Base-by-base conservation (phyloP, 768 basidiomycete species). In the Cystobasidium onofrii region DNA sequence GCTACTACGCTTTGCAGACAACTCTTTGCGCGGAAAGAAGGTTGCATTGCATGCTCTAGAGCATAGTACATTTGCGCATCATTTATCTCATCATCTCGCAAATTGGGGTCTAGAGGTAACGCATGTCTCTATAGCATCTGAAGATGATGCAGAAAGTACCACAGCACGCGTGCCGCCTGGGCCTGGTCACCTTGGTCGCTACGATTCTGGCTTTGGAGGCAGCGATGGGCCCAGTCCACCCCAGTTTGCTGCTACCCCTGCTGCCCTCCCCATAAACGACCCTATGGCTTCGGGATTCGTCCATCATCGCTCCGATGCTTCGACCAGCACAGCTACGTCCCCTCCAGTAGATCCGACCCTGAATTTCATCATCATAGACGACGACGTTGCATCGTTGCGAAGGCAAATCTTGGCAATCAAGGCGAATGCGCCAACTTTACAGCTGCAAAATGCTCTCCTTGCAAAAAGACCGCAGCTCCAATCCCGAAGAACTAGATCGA, bases 81-180 rank as follows among this genome's bases (percentile, higher is more conserved):
- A 96, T 81, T 84, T 99, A 41, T 93, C 93, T 29, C 90, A 89
- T 77, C 96, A 95, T 81, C 85, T 99, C 73, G 90, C 90, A 25
- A 86, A 90, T 4, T 98, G 95, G 95, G 93, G 94, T 15, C 86
- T 97, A 88, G 91, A 95, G 78, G 88, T 97, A 52, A 88, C 86
- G 64, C 92, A 93, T 82, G 84, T 83, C 7, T 81, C 83, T 9
- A 80, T 76, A 41, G 36, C 33, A 13, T 18, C 81, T 18, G 82
- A 83, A 27, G 81, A 80, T 33, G 76, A 79, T 52, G 20, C 23
- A 23, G 75, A 74, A 13, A 66, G 67, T 23, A 10, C 41, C 4
- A 36, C 60, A 57, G 72, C 43, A 33, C 31, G 31, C 65, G 73
- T 23, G n/a, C 18, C 36, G 6, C 33, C 12, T 12, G 63, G 27